Conservation (phyloP, 495 filamentous ascomycete genomes). For the Eremomyces bilateralis region DNA sequence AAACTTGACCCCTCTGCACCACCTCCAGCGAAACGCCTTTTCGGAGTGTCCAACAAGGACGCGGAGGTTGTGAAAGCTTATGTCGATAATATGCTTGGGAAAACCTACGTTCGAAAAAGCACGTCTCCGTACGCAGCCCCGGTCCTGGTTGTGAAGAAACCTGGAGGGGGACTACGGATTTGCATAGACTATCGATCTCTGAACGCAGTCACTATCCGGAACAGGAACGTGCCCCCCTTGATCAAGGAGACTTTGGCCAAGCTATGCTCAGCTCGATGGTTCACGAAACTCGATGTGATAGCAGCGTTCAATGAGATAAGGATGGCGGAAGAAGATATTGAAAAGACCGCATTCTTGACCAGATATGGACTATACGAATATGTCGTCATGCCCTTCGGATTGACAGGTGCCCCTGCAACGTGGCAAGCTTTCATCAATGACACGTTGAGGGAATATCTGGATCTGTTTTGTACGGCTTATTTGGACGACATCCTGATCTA, state of each 20-base stretch:
- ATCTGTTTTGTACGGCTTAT: conserved; percentile 14
- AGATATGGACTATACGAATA: conserved; percentile 17
- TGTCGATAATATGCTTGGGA: conserved; percentile 1
- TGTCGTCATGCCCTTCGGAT: conserved; percentile 16
- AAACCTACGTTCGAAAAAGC: neutral
- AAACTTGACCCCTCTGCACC: neutral
- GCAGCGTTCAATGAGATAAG: conserved; percentile 7
- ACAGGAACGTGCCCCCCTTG: conserved; percentile 24
- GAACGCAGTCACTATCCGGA: conserved; percentile 23
- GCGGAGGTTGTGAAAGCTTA: neutral
- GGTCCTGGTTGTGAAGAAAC: conserved; percentile 11
- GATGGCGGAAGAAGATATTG: conserved; percentile 10
- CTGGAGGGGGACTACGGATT: conserved; percentile 16
- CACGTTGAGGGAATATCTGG: conserved; percentile 9
- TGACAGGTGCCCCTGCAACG: conserved; percentile 10
- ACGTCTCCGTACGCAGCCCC: conserved; percentile 1
- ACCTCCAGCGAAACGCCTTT: neutral
- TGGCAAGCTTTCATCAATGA: conserved; percentile 18
- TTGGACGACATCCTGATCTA: conserved; percentile 14
- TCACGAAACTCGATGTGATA: conserved; percentile 25
- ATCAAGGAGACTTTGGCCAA: conserved; percentile 23
- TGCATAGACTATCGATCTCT: conserved; percentile 25
- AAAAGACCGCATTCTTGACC: conserved; percentile 14
- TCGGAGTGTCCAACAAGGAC: neutral
- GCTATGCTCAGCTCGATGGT: conserved; percentile 16